Percentiles rank a stretch among this genome's conserved stretches.
phyloP scores from a whole-genome alignment of 2,329 filamentous ascomycete genomes.

The Tolypocladium amazonense region DNA sequence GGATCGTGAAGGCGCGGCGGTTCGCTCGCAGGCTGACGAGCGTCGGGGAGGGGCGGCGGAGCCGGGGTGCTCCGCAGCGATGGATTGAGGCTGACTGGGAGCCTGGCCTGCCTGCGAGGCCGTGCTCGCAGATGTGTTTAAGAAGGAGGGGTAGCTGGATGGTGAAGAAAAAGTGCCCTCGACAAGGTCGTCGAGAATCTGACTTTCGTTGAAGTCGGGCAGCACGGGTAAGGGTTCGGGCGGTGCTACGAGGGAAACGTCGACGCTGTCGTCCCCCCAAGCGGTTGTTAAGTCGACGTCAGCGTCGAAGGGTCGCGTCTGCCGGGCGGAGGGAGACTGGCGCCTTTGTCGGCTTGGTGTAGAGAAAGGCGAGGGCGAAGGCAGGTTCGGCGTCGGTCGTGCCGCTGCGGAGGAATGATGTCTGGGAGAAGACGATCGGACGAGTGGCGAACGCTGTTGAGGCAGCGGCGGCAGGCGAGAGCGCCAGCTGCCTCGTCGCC shows the following conservation, averaged over 20 bases:
- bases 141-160: slow-evolving; percentile 22
- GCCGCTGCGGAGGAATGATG: background rate
- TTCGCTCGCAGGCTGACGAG: slow-evolving; percentile 5
- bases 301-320: background rate
- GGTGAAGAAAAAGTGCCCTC: slow-evolving; percentile 23
- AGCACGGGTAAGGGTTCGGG: background rate
- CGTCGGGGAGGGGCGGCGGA: slow-evolving; percentile 5
- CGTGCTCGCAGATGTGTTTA: background rate
- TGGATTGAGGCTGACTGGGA: slow-evolving; percentile 1
- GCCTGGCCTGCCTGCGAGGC: slow-evolving; percentile 1
- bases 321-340: background rate
- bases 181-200: slow-evolving; percentile 14
- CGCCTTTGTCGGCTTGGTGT: background rate
- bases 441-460: background rate
- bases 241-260: background rate
- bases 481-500: background rate
- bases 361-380: background rate
- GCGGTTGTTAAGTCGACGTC: background rate
- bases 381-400: background rate
- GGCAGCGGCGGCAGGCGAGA: background rate
- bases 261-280: slow-evolving; percentile 6
- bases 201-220: slow-evolving; percentile 8
- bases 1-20: slow-evolving; percentile 10
- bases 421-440: background rate
- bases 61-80: slow-evolving; percentile 1